These are phyloP conservation scores for Dimocarpus longan DNA, from an alignment of 345 rosid species.

Conservation along the genomic window DNA sequence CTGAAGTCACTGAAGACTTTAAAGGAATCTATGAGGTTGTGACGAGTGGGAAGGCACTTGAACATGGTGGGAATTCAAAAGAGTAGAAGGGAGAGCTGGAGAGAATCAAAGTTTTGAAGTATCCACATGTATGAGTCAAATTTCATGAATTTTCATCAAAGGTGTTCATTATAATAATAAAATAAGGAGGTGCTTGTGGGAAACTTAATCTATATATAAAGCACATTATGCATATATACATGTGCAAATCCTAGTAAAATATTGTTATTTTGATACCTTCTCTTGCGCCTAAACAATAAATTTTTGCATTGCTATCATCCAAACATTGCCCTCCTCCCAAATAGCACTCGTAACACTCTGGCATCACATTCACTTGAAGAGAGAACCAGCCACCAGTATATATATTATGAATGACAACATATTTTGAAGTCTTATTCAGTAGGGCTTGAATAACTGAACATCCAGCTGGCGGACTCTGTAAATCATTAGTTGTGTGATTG, in stretches of 20 bases:
- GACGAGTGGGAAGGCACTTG: constrained; percentile 28
- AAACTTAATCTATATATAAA: too few species aligned
- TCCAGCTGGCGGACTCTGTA: neutral
- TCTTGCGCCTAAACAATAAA: neutral
- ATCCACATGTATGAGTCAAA: constrained; percentile 16
- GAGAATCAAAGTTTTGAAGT: constrained; percentile 31
- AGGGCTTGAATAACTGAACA: constrained; percentile 34
- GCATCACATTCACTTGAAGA: neutral
- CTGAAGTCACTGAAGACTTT: constrained; percentile 1
- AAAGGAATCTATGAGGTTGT: neutral
- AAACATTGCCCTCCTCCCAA: constrained; percentile 6
- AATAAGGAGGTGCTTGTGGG: too few species aligned
- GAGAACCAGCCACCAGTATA: neutral
- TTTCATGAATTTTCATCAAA: too few species aligned
- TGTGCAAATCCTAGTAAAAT: neutral
- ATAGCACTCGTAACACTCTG: constrained; percentile 17
- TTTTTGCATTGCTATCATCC: neutral
- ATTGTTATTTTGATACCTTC: neutral
- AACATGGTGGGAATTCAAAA: constrained; percentile 9
- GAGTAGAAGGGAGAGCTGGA: constrained; percentile 33
- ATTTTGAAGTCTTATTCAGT: constrained; percentile 1
- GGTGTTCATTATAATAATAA: too few species aligned
- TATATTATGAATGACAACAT: neutral
- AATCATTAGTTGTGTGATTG: neutral
- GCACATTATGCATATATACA: neutral